A percentile compares a stretch with the other conserved stretches of the same genome.
These are phyloP conservation scores for Thelephora ganbajun DNA, from an alignment of 768 basidiomycete genomes.

Conservation along the genomic window DNA sequence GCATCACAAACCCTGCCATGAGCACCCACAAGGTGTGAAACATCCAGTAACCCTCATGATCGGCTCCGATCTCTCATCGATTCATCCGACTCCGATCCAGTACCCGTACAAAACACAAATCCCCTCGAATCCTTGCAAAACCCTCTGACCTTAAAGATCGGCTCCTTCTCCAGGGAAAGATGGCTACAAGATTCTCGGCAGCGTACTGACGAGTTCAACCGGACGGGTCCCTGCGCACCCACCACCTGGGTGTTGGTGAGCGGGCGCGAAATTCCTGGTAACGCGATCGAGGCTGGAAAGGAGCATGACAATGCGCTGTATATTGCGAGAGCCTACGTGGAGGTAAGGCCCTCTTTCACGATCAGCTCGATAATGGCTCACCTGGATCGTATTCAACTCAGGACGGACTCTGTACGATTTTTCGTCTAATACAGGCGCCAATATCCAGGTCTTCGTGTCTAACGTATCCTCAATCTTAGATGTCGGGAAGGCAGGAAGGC, in stretches of 20 bases:
- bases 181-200: conserved; percentile 45
- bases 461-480: conserved; percentile 23
- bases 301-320: conserved; percentile 39
- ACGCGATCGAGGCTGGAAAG: conserved; percentile 43
- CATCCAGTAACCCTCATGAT: too few species aligned
- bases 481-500: conserved; percentile 47
- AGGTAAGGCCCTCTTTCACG: conserved; percentile 24
- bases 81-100: neutral
- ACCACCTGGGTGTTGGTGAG: conserved; percentile 49
- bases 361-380: conserved; percentile 1
- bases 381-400: conserved; percentile 12
- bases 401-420: conserved; percentile 38
- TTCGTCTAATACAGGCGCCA: neutral
- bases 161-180: conserved; percentile 10
- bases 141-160: neutral
- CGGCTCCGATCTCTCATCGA: too few species aligned
- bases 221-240: conserved; percentile 29
- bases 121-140: neutral
- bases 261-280: conserved; percentile 43
- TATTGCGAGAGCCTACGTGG: conserved; percentile 43
- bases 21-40: conserved; percentile 9
- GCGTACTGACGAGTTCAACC: conserved; percentile 36
- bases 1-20: conserved; percentile 9
- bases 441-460: conserved; percentile 6
- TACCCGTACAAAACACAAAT: too few species aligned